Percentiles rank a stretch among this genome's conserved stretches.
phyloP scores from a whole-genome alignment of 1,284 basidiomycete genomes.

The Mycena citricolor region DNA sequence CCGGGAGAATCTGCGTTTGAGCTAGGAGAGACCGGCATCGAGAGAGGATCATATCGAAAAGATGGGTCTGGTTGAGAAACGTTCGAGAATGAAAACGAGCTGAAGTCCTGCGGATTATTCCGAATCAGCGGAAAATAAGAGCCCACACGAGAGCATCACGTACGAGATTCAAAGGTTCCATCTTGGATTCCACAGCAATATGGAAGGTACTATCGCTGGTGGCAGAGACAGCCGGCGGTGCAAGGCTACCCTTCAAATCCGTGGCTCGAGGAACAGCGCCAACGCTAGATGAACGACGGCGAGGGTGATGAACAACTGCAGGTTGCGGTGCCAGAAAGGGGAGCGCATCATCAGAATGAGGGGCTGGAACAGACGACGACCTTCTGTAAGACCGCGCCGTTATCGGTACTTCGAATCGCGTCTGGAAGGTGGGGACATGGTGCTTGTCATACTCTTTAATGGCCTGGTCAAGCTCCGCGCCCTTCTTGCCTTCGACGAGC shows the following conservation, averaged over 20 bases:
- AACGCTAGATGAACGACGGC: conserved; percentile 22
- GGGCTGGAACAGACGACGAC: conserved; percentile 21
- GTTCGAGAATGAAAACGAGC: conserved; percentile 24
- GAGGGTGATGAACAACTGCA: not conserved
- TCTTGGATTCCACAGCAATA: no score
- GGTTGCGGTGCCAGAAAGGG: conserved; percentile 11
- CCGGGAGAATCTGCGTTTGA: conserved; percentile 9
- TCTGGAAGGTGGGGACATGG: conserved; percentile 50
- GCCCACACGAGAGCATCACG: no score
- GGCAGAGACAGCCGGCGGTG: no score
- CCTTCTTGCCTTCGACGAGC: conserved; percentile 68
- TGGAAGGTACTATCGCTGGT: no score
- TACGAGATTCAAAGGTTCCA: no score
- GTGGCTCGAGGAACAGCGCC: conserved; percentile 16
- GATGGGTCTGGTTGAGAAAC: conserved; percentile 16
- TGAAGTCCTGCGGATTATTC: conserved; percentile 17
- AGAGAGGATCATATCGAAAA: conserved; percentile 17
- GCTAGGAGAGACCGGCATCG: conserved; percentile 5
- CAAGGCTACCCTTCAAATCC: no score
- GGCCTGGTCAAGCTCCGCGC: conserved; percentile 61
- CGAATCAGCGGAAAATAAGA: no score
- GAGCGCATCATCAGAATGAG: conserved; percentile 15
- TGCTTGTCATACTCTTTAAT: conserved; percentile 66
- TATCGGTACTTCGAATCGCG: conserved; percentile 55
- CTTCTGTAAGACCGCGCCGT: conserved; percentile 47